These are phyloP conservation scores for Colletotrichum sp. DNA, from an alignment of 2,329 filamentous ascomycete genomes.

Conservation along the genomic window DNA sequence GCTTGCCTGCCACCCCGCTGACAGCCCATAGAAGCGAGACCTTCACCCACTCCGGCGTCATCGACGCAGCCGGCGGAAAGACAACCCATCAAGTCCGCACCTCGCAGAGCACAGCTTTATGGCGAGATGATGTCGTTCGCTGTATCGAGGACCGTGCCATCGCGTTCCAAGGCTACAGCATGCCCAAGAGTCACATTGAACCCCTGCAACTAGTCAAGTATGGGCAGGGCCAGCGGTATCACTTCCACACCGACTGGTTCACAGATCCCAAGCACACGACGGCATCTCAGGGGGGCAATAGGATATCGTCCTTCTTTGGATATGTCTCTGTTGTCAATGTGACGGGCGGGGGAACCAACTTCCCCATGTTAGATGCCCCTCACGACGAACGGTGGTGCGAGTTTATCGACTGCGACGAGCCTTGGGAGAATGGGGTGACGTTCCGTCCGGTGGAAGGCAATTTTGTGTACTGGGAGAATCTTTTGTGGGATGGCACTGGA, in stretches of 20 bases:
- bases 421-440: slow-evolving; percentile 51
- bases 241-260: slow-evolving; percentile 59
- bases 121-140: slow-evolving; percentile 45
- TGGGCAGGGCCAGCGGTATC: slow-evolving; percentile 47
- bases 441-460: slow-evolving; percentile 53
- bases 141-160: slow-evolving; percentile 54
- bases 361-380: slow-evolving; percentile 46
- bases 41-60: slow-evolving; percentile 49
- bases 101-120: slow-evolving; percentile 50
- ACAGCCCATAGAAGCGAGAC: slow-evolving; percentile 38
- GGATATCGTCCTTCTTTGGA: slow-evolving; percentile 52
- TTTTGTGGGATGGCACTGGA: slow-evolving; percentile 42
- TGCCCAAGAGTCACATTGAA: slow-evolving; percentile 43
- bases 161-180: slow-evolving; percentile 47
- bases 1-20: not conserved
- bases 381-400: slow-evolving; percentile 29
- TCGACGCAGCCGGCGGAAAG: slow-evolving; percentile 36
- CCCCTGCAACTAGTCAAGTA: slow-evolving; percentile 55
- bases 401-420: slow-evolving; percentile 53
- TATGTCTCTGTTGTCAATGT: slow-evolving; percentile 46
- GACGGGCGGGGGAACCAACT: slow-evolving; percentile 54
- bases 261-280: slow-evolving; percentile 42
- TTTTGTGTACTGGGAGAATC: slow-evolving; percentile 54
- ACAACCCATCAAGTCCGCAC: slow-evolving; percentile 43
- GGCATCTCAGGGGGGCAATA: slow-evolving; percentile 44